Percentiles rank a stretch among this genome's conserved stretches.
These are phyloP conservation scores for Fusarium sp. DNA, from an alignment of 2,329 filamentous ascomycete genomes.

Conservation along the genomic window DNA sequence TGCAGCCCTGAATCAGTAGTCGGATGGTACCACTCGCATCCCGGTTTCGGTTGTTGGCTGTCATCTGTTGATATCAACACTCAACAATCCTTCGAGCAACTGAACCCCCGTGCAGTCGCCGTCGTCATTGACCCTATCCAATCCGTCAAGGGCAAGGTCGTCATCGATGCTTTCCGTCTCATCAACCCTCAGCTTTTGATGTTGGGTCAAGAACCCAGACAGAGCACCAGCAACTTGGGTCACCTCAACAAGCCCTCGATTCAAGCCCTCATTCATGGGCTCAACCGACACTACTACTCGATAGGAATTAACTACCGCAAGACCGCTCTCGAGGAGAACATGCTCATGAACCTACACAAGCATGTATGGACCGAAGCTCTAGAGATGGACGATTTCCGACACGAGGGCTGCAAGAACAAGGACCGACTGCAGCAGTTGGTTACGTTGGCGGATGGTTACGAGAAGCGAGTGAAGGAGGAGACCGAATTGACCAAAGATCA, in stretches of 20 bases:
- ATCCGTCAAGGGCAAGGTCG: conserved; percentile 99
- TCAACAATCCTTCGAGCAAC: conserved; percentile 99
- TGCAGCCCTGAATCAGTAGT: conserved; percentile 93
- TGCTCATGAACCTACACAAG: conserved; percentile 99
- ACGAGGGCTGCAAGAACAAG: conserved; percentile 86
- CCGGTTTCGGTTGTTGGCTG: conserved; percentile 98
- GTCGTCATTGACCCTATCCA: conserved; percentile 99
- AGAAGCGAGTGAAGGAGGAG: conserved; percentile 99
- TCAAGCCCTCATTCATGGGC: conserved; percentile 96
- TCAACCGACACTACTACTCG: conserved; percentile 99
- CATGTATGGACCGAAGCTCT: conserved; percentile 99
- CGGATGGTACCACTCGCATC: conserved; percentile 99
- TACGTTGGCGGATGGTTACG: conserved; percentile 91
- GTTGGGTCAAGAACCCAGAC: conserved; percentile 96
- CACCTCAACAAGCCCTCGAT: conserved; percentile 99
- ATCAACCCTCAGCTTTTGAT: conserved; percentile 98
- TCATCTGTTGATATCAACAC: conserved; percentile 99
- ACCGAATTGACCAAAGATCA: conserved; percentile 97
- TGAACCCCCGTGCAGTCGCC: conserved; percentile 95
- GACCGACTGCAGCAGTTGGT: conserved; percentile 91
- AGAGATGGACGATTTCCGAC: conserved; percentile 94
- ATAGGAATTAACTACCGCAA: conserved; percentile 99
- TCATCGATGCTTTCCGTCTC: conserved; percentile 98
- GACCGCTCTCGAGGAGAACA: conserved; percentile 97
- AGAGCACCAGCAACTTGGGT: conserved; percentile 97